phyloP scores from a whole-genome alignment of 2,329 filamentous ascomycete genomes.

The Penicillium hesseltinei region DNA sequence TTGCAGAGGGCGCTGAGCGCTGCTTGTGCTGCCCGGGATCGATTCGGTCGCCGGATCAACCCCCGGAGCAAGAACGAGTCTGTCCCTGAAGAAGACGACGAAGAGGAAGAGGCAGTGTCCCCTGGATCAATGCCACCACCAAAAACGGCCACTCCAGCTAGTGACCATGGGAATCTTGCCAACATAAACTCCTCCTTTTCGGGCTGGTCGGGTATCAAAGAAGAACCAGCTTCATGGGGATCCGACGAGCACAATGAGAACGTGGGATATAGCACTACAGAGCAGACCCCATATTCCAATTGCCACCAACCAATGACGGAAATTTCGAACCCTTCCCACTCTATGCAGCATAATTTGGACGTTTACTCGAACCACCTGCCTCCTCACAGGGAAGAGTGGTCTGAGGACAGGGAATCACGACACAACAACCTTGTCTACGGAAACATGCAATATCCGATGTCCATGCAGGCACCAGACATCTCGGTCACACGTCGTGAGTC shows the following conservation, averaged over 20 bases:
- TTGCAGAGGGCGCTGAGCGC: slow-evolving; percentile 45
- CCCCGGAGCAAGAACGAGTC: slow-evolving; percentile 22
- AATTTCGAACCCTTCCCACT: slow-evolving; percentile 14
- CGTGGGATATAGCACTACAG: slow-evolving; percentile 24
- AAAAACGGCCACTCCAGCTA: slow-evolving; percentile 11
- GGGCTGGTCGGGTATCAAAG: slow-evolving; percentile 30
- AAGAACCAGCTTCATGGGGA: slow-evolving; percentile 31
- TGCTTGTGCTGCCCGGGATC: slow-evolving; percentile 40
- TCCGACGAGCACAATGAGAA: slow-evolving; percentile 24
- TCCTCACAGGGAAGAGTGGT: slow-evolving; percentile 30
- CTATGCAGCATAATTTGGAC: slow-evolving; percentile 16
- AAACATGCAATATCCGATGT: slow-evolving; percentile 32
- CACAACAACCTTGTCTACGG: slow-evolving; percentile 31
- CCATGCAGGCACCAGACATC: slow-evolving; percentile 32
- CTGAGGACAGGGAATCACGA: slow-evolving; percentile 22
- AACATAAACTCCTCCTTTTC: slow-evolving; percentile 25
- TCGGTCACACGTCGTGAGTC: slow-evolving; percentile 32
- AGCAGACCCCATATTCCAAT: slow-evolving; percentile 21
- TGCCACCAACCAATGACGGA: slow-evolving; percentile 24
- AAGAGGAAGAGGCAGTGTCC: slow-evolving; percentile 30
- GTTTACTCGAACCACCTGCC: slow-evolving; percentile 19
- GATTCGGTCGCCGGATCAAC: slow-evolving; percentile 26
- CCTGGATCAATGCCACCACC: slow-evolving; percentile 29
- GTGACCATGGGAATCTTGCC: slow-evolving; percentile 17
- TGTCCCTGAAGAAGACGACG: slow-evolving; percentile 18